A percentile compares a stretch with the other conserved stretches of the same genome.
Conservation (phyloP, 1,139 yeast species). For the Fermentozyma sake region DNA sequence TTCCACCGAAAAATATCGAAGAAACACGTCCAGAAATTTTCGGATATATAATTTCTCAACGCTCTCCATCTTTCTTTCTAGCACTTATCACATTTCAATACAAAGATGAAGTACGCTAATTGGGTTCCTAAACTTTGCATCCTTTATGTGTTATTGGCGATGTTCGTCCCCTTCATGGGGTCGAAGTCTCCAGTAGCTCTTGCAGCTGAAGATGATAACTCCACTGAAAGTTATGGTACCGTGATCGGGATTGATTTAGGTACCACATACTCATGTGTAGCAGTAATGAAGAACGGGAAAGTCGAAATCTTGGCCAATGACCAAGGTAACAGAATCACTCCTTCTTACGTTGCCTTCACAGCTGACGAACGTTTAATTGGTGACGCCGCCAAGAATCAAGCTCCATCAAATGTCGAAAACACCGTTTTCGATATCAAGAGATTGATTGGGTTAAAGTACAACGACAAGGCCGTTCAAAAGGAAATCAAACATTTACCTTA, state of each 20-base stretch:
- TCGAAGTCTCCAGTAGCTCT: slow-evolving; percentile 15
- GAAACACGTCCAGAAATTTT: slow-evolving; percentile 3
- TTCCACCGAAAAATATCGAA: too few relatives aligned
- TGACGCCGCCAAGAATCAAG: slow-evolving; percentile 94
- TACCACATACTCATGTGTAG: slow-evolving; percentile 87
- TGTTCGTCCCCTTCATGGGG: slow-evolving; percentile 13
- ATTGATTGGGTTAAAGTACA: slow-evolving; percentile 74
- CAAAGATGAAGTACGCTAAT: too few relatives aligned
- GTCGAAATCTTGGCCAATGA: slow-evolving; percentile 92
- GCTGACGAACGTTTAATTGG: slow-evolving; percentile 87
- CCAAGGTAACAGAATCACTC: slow-evolving; percentile 94
- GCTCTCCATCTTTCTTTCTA: slow-evolving; percentile 1
- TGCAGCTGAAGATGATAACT: slow-evolving; percentile 36
- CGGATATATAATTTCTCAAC: slow-evolving; percentile 1
- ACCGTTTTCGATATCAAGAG: slow-evolving; percentile 85
- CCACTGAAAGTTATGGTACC: slow-evolving; percentile 62
- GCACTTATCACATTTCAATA: too few relatives aligned
- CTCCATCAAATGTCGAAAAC: slow-evolving; percentile 73
- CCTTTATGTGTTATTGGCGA: slow-evolving; percentile 16
- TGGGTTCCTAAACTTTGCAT: slow-evolving; percentile 17
- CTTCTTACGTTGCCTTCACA: slow-evolving; percentile 84
- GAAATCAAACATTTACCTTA: slow-evolving; percentile 83
- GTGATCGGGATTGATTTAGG: slow-evolving; percentile 89
- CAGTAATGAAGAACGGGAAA: slow-evolving; percentile 87
- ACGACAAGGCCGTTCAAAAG: slow-evolving; percentile 72